phyloP scores from a whole-genome alignment of 208 protist genomes.

The Trypanosoma cruzi region DNA sequence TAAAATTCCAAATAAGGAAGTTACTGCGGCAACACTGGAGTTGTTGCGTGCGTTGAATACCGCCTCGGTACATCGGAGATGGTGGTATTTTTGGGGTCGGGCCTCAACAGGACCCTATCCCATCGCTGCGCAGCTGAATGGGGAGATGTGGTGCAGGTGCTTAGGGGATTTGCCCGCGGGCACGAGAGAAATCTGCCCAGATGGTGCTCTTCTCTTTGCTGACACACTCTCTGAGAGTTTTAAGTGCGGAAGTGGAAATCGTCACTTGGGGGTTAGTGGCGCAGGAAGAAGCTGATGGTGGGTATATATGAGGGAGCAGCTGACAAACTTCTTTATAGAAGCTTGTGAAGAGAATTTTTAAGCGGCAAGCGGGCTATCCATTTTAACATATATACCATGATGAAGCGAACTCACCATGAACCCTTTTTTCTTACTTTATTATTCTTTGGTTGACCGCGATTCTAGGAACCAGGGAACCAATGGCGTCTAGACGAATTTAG shows the following conservation, averaged over 20 bases:
- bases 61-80: conserved; percentile 30
- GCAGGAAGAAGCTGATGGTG: neutral
- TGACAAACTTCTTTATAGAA: too few species aligned
- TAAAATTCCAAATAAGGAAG: conserved; percentile 39
- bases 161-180: conserved; percentile 23
- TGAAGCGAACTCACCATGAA: too few species aligned
- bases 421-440: too few species aligned
- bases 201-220: conserved; percentile 9
- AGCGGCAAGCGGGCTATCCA: too few species aligned
- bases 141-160: conserved; percentile 55
- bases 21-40: conserved; percentile 61
- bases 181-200: neutral
- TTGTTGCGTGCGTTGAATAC: conserved; percentile 68
- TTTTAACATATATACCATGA: too few species aligned
- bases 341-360: too few species aligned
- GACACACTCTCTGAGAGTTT: conserved; percentile 12
- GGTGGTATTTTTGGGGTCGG: conserved; percentile 34
- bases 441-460: too few species aligned
- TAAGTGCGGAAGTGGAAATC: conserved; percentile 3
- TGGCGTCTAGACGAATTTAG: too few species aligned
- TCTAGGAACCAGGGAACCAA: too few species aligned
- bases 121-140: conserved; percentile 34
- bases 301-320: neutral
- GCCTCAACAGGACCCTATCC: conserved; percentile 40
- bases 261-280: neutral